These are phyloP conservation scores for Botryotinia convoluta DNA, from an alignment of 2,329 filamentous ascomycete species.

Conservation along the genomic window DNA sequence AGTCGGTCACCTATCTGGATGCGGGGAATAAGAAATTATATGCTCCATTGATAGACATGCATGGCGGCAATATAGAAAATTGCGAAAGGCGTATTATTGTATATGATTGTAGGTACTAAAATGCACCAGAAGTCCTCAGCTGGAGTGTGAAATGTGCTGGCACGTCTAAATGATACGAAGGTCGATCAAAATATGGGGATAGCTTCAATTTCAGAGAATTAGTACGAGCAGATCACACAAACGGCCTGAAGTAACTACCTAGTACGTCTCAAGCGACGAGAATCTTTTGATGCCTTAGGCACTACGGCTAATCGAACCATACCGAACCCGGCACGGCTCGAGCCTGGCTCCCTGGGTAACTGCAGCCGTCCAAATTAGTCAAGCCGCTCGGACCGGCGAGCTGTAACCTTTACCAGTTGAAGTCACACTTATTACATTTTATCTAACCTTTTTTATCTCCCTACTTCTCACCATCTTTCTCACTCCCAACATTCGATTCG, in stretches of 20 bases:
- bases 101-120: neutral
- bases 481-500: neutral
- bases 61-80: neutral
- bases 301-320: neutral
- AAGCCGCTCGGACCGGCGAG: neutral
- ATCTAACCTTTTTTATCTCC: neutral
- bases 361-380: neutral
- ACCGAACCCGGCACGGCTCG: neutral
- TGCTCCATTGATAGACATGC: conserved; percentile 4
- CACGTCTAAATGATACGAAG: neutral
- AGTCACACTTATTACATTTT: neutral
- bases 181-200: neutral
- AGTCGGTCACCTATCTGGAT: neutral
- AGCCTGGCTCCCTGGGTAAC: too few species aligned
- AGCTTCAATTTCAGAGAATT: neutral
- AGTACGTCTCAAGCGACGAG: neutral
- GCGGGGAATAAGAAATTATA: neutral
- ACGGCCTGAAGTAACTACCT: neutral
- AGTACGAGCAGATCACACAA: neutral
- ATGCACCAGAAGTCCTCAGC: too few species aligned
- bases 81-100: neutral
- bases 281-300: neutral
- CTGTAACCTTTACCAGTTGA: neutral
- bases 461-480: neutral
- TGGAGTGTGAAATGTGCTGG: neutral